phyloP scores from a whole-genome alignment of 768 basidiomycete genomes.

The Rhodotorula babjevae region DNA sequence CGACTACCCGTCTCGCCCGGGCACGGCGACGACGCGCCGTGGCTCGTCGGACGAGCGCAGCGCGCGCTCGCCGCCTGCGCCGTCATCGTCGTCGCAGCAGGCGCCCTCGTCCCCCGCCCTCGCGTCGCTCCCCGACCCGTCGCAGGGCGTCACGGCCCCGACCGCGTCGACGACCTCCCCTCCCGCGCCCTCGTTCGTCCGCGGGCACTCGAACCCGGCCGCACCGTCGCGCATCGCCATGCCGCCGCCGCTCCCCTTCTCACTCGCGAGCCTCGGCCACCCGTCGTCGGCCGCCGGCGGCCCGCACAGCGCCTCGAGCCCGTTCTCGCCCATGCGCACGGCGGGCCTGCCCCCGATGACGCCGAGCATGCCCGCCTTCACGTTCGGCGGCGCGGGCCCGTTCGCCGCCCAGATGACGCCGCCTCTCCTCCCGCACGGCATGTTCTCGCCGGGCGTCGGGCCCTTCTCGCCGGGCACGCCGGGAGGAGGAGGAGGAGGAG shows the following conservation, averaged over 20 bases:
- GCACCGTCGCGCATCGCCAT: slow-evolving; percentile 47
- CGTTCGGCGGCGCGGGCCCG: slow-evolving; percentile 57
- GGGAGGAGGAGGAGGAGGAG: slow-evolving; percentile 1
- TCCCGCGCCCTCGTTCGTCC: background rate
- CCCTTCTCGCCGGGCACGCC: slow-evolving; percentile 36
- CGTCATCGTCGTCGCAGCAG: too few relatives aligned
- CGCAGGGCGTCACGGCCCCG: background rate
- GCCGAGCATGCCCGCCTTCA: slow-evolving; percentile 95
- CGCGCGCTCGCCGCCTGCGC: too few relatives aligned
- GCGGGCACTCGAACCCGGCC: slow-evolving; percentile 24
- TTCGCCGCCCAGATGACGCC: slow-evolving; percentile 48
- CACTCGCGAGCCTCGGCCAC: background rate
- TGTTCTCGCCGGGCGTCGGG: slow-evolving; percentile 58
- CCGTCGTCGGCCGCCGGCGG: background rate
- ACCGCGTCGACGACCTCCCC: background rate
- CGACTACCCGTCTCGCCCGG: background rate
- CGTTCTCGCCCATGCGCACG: slow-evolving; percentile 30
- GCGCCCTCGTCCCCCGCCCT: background rate
- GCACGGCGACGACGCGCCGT: background rate
- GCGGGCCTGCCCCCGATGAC: slow-evolving; percentile 85
- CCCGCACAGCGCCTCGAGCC: slow-evolving; percentile 3
- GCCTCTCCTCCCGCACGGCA: slow-evolving; percentile 48
- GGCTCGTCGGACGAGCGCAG: background rate
- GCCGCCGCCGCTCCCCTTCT: slow-evolving; percentile 46
- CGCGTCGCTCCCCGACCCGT: background rate